A percentile compares a stretch with the other conserved stretches of the same genome.
These are phyloP conservation scores for Nicotiana attenuata DNA, from an alignment of 257 asterid genomes.

Conservation along the genomic window DNA sequence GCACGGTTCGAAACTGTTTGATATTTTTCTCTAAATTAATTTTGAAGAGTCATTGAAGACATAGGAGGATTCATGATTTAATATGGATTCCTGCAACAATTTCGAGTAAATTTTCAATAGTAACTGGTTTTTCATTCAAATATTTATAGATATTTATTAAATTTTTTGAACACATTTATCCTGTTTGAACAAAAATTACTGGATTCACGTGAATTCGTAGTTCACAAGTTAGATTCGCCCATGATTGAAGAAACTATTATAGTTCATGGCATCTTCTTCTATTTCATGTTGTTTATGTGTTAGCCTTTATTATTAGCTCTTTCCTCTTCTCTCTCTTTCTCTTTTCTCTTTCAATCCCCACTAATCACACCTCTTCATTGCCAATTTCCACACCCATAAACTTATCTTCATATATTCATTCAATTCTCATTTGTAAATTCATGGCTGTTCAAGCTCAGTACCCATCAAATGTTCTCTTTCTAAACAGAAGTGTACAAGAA, in stretches of 20 bases:
- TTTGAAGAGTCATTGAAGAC: not conserved
- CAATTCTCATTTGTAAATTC: not conserved
- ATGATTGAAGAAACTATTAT: constrained; percentile 23
- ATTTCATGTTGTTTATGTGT: constrained; percentile 28
- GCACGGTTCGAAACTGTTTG: not conserved
- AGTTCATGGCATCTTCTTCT: constrained; percentile 13
- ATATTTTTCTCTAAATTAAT: not conserved
- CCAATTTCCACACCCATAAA: not conserved
- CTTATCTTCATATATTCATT: not conserved
- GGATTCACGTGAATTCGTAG: too few relatives aligned
- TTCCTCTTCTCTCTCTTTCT: too few relatives aligned
- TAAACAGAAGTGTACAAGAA: constrained; percentile 27
- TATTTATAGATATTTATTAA: too few relatives aligned
- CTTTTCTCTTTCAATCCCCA: not conserved
- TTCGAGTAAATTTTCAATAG: too few relatives aligned
- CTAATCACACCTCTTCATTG: not conserved
- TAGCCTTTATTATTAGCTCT: constrained; percentile 18
- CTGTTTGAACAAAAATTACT: too few relatives aligned
- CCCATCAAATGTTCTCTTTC: constrained; percentile 34
- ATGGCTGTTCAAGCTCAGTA: constrained; percentile 57
- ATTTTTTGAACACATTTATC: too few relatives aligned
- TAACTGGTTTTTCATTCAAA: too few relatives aligned
- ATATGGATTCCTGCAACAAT: too few relatives aligned
- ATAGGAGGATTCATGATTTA: too few relatives aligned
- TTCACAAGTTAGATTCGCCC: too few relatives aligned